Conservation (phyloP, 2,329 filamentous ascomycete genomes). For the Trichoderma sp. region DNA sequence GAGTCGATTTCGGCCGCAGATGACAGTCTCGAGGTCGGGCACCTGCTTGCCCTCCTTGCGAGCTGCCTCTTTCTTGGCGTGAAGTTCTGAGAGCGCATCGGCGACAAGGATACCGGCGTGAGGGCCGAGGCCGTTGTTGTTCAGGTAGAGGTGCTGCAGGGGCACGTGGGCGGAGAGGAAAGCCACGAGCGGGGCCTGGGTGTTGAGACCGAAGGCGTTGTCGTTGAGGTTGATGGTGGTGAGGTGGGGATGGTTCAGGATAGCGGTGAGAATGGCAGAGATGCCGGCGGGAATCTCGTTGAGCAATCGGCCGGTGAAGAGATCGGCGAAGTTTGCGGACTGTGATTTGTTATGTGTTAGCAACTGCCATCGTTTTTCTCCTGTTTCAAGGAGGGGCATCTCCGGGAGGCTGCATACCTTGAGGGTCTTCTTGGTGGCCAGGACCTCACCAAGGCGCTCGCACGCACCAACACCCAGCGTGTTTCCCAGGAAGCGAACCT, state of each 20-base stretch:
- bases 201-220: slow-evolving; percentile 96
- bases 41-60: slow-evolving; percentile 69
- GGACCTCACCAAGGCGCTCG: slow-evolving; percentile 76
- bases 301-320: slow-evolving; percentile 92
- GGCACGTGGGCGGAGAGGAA: slow-evolving; percentile 88
- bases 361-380: background rate
- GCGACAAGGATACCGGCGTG: slow-evolving; percentile 86
- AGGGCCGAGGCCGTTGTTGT: slow-evolving; percentile 96
- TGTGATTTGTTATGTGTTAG: slow-evolving; percentile 28
- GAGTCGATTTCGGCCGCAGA: slow-evolving; percentile 92
- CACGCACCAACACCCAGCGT: slow-evolving; percentile 88
- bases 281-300: slow-evolving; percentile 92
- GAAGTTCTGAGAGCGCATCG: slow-evolving; percentile 78
- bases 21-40: slow-evolving; percentile 87
- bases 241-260: slow-evolving; percentile 81
- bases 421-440: slow-evolving; percentile 80
- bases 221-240: slow-evolving; percentile 94
- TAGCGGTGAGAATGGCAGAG: slow-evolving; percentile 76
- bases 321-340: slow-evolving; percentile 89
- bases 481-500: slow-evolving; percentile 85
- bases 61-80: slow-evolving; percentile 78
- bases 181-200: slow-evolving; percentile 84
- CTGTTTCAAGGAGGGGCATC: background rate
- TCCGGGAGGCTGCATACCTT: slow-evolving; percentile 49
- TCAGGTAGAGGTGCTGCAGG: slow-evolving; percentile 89